These are phyloP conservation scores for Chenopodium quinoa DNA, from an alignment of 148 eudicot genomes.

Conservation along the genomic window DNA sequence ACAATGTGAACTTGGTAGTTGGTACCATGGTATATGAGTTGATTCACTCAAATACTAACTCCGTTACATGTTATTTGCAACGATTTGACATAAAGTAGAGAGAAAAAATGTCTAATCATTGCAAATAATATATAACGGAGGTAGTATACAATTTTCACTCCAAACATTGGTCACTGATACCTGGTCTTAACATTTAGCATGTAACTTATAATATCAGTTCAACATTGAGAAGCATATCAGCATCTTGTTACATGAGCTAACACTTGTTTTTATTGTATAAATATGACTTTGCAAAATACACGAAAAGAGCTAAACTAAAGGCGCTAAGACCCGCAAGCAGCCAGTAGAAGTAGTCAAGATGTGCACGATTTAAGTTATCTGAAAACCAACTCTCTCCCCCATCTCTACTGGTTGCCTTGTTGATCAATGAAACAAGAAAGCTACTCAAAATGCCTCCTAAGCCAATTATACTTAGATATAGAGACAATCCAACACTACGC, in stretches of 20 bases:
- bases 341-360: conserved; percentile 56
- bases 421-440: conserved; percentile 40
- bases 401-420: conserved; percentile 30
- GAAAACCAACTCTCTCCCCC: conserved; percentile 50
- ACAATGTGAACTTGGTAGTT: too few relatives aligned
- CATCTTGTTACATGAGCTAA: not conserved
- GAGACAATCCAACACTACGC: conserved; percentile 50
- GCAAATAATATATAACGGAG: too few relatives aligned
- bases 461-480: conserved; percentile 53
- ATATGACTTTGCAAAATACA: conserved; percentile 32
- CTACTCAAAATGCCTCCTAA: conserved; percentile 60
- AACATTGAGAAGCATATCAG: not conserved
- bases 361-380: conserved; percentile 45
- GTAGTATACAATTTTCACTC: too few relatives aligned
- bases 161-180: too few relatives aligned
- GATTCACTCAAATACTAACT: too few relatives aligned
- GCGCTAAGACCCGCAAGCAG: conserved; percentile 32
- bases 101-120: too few relatives aligned
- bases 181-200: too few relatives aligned
- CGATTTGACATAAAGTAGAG: too few relatives aligned
- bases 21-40: too few relatives aligned
- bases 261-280: conserved; percentile 17
- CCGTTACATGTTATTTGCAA: too few relatives aligned
- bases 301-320: conserved; percentile 22
- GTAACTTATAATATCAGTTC: too few relatives aligned